phyloP scores from a whole-genome alignment of 768 basidiomycete species.

The Naganishia vaughanmartiniae region DNA sequence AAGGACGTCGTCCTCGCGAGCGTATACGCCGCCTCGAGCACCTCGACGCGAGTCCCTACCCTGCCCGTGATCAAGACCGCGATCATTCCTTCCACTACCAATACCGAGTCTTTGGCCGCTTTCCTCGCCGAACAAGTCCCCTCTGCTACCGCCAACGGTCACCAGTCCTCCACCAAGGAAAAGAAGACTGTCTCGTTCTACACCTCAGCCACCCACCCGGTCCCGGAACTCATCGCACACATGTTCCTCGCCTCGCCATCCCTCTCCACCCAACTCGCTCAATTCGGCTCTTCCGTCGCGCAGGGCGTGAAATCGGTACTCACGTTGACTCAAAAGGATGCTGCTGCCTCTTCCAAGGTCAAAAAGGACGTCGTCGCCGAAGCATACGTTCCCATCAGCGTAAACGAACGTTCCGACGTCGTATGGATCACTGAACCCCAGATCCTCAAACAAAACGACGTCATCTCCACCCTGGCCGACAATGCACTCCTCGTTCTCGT shows the following conservation, averaged over 20 bases:
- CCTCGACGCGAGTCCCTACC: slow-evolving; percentile 8
- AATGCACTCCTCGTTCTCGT: slow-evolving; percentile 69
- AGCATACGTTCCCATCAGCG: slow-evolving; percentile 49
- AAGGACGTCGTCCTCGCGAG: slow-evolving; percentile 43
- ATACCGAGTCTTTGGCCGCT: slow-evolving; percentile 30
- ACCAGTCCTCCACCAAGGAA: slow-evolving; percentile 20
- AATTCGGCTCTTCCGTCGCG: slow-evolving; percentile 49
- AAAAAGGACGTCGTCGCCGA: slow-evolving; percentile 31
- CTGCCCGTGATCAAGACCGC: slow-evolving; percentile 6
- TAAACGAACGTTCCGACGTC: slow-evolving; percentile 62
- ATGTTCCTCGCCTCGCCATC: slow-evolving; percentile 54
- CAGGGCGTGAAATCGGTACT: slow-evolving; percentile 52
- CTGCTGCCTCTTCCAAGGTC: slow-evolving; percentile 35
- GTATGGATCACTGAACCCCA: slow-evolving; percentile 72
- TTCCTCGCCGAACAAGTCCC: slow-evolving; percentile 37
- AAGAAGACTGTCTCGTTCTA: slow-evolving; percentile 63
- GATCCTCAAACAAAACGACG: slow-evolving; percentile 72
- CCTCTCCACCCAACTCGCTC: slow-evolving; percentile 51
- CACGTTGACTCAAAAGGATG: slow-evolving; percentile 46
- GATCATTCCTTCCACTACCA: not conserved
- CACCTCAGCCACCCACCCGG: slow-evolving; percentile 60
- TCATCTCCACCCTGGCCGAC: slow-evolving; percentile 66
- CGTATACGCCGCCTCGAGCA: slow-evolving; percentile 37
- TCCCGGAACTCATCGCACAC: slow-evolving; percentile 56
- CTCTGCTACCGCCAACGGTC: not conserved